A percentile compares a stretch with the other conserved stretches of the same genome.
Conservation (phyloP, 331 rosid species). For the Erythrophleum ivorense region DNA sequence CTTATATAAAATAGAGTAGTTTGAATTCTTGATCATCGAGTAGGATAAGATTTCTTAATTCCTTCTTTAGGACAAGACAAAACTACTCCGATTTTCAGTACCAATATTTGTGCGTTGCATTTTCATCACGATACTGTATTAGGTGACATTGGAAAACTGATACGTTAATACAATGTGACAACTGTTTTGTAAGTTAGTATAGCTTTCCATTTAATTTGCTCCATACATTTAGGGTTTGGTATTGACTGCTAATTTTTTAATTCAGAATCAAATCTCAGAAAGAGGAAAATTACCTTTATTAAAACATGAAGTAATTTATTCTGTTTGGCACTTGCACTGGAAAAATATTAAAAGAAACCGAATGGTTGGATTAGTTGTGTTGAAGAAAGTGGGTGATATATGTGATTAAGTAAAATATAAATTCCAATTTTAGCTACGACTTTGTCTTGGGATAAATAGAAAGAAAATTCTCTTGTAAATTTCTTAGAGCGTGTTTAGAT, state of each 20-base stretch:
- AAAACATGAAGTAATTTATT: no score
- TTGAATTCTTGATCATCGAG: background rate
- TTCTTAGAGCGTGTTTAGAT: no score
- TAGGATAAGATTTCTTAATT: background rate
- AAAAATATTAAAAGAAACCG: no score
- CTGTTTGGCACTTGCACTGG: no score
- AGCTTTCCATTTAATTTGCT: background rate
- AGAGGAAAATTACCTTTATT: no score
- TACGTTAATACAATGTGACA: slow-evolving; percentile 3
- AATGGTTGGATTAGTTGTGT: no score
- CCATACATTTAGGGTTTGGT: background rate
- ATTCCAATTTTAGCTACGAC: no score
- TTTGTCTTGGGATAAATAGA: no score
- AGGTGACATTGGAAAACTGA: background rate
- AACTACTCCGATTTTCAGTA: background rate
- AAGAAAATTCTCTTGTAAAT: no score
- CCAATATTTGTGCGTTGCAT: background rate
- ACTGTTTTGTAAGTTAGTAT: background rate
- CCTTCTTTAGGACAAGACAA: background rate
- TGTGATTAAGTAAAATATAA: no score
- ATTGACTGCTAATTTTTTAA: background rate
- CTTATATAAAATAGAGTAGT: background rate
- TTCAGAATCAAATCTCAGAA: background rate
- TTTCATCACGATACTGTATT: background rate
- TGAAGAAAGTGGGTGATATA: no score